phyloP scores from a whole-genome alignment of 805 yeast species.

The Ogataea populi-albae region DNA sequence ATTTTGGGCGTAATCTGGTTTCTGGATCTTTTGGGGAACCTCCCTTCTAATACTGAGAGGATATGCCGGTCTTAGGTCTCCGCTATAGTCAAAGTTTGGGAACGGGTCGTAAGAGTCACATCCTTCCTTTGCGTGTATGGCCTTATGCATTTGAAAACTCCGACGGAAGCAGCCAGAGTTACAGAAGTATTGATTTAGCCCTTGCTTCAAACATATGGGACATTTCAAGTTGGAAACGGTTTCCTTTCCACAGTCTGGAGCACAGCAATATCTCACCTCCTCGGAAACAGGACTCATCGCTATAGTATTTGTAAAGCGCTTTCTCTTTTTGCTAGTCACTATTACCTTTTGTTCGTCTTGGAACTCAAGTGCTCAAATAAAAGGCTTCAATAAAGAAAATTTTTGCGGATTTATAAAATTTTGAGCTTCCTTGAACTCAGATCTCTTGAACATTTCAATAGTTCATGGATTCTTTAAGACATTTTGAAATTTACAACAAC shows the following conservation, averaged over 20 bases:
- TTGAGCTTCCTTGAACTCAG: too few species aligned
- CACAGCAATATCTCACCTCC: slow-evolving; percentile 48
- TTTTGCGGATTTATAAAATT: too few species aligned
- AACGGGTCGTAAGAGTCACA: slow-evolving; percentile 77
- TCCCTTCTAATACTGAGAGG: slow-evolving; percentile 73
- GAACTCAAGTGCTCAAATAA: too few species aligned
- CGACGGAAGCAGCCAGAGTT: slow-evolving; percentile 78
- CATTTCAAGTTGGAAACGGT: slow-evolving; percentile 79
- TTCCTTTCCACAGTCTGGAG: slow-evolving; percentile 81
- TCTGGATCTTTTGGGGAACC: slow-evolving; percentile 66
- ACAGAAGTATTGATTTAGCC: slow-evolving; percentile 66
- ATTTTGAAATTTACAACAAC: too few species aligned
- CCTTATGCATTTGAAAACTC: slow-evolving; percentile 70
- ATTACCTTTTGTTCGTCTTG: too few species aligned
- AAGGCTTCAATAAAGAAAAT: too few species aligned
- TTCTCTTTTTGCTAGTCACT: too few species aligned
- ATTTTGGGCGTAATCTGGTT: slow-evolving; percentile 79
- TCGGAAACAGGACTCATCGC: slow-evolving; percentile 14
- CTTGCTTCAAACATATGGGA: slow-evolving; percentile 84
- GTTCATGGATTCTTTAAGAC: too few species aligned
- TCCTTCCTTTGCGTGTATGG: slow-evolving; percentile 63
- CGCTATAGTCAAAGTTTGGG: slow-evolving; percentile 73
- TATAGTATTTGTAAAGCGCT: too few species aligned
- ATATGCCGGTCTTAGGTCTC: slow-evolving; percentile 71
- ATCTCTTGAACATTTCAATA: too few species aligned